Base-by-base conservation (phyloP, 192 early-diverging fungal species). In the Coemansia sp. region DNA sequence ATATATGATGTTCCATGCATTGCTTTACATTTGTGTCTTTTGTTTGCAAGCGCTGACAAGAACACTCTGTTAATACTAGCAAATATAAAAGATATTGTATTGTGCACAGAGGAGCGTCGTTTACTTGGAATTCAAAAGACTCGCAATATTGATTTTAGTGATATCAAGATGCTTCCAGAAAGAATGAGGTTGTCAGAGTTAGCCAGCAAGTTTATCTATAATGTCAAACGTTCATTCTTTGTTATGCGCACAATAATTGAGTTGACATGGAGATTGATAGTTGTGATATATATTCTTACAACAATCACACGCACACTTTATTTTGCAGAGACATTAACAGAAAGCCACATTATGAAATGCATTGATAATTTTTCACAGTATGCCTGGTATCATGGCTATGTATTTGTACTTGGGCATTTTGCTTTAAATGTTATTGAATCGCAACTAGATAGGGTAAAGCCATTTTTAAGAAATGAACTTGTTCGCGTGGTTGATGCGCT, bases 181-280 rank as follows among this genome's bases (percentile, higher is more conserved):
- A 50, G 49, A 50, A 50, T 50, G 49, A 15, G 3, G 0, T 50
- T 50, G 49, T 2, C 16, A 2, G 19, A 18, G 1, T 3, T 18
- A 18, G 49, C 15, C 16, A 50, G 15, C 4, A 5, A 50, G 18
- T 15, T 50, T 18, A 50, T 3, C 1, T 50, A 50, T 18, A 18
- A 50, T 18, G 49, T 50, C 7, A 18, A 50, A 18, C 5, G 19
- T 9, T 15, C 49, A 16, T 18, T 50, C 16, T 50, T 50, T 50
- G 3, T 50, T 18, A 15, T 50, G 16, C 49, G 16, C 19, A 18
- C 49, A 19, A 50, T 50, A 5, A 50, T 18, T 5, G n/a, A 18
- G 19, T 6, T 50, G 19, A 50, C 65, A 1, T 80, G 77, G 77
- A 69, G 72, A 7, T 72, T 72, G 37, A 21, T 74, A 45, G 43